Evolutionary conservation across 2,329 filamentous ascomycete genomes (phyloP).

Genomic region (Penicillium freii): DNA sequence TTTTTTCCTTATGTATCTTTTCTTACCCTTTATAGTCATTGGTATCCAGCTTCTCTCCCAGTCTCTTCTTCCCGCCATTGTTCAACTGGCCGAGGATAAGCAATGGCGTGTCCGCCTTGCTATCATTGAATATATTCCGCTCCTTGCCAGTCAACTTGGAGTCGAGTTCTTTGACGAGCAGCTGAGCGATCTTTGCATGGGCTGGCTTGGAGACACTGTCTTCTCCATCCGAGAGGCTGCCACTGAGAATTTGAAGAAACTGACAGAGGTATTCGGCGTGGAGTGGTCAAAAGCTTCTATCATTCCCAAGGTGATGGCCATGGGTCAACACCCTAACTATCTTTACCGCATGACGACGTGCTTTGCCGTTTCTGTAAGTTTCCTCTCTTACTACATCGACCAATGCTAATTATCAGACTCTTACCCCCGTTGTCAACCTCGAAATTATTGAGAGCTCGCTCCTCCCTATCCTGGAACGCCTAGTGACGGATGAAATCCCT

Average conservation of each 20-base stretch:
- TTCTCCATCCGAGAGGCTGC: conserved; percentile 98
- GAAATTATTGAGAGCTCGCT: conserved; percentile 92
- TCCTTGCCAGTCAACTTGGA: conserved; percentile 91
- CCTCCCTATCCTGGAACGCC: conserved; percentile 91
- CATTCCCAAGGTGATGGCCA: conserved; percentile 96
- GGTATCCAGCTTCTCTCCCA: conserved; percentile 96
- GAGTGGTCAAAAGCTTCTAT: conserved; percentile 97
- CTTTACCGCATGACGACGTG: conserved; percentile 99
- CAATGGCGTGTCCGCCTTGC: conserved; percentile 97
- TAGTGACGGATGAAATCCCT: conserved; percentile 90
- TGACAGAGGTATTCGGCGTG: conserved; percentile 97
- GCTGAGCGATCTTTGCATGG: conserved; percentile 92
- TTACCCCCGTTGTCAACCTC: conserved; percentile 87
- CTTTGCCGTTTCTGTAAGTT: conserved; percentile 91
- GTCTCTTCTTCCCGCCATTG: conserved; percentile 93
- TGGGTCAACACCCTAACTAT: conserved; percentile 98
- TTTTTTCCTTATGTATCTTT: no score
- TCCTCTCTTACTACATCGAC: conserved; percentile 7
- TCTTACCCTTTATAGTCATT: conserved; percentile 63
- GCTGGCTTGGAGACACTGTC: conserved; percentile 96
- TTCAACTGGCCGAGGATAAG: conserved; percentile 97
- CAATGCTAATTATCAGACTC: conserved; percentile 62
- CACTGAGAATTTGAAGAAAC: conserved; percentile 95
- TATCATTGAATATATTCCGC: conserved; percentile 98
- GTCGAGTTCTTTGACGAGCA: conserved; percentile 99